Percentiles rank a stretch among this genome's conserved stretches.
Conservation (phyloP, 2,329 filamentous ascomycete genomes). For the Triangularia verruculosa region DNA sequence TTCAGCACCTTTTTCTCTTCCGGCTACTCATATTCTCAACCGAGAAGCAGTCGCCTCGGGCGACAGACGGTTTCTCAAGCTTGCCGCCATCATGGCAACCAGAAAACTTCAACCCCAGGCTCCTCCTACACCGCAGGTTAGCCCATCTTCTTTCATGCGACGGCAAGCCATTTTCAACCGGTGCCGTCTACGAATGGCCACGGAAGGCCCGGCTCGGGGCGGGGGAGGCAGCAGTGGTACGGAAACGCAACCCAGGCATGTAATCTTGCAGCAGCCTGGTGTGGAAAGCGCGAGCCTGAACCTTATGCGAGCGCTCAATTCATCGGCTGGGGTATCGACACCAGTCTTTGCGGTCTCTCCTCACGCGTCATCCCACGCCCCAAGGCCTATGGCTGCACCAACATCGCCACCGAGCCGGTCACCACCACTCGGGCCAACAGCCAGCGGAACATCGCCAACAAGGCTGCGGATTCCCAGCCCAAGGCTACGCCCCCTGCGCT, state of each 20-base stretch:
- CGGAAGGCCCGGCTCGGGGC: slow-evolving; percentile 33
- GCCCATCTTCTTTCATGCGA: slow-evolving; percentile 47
- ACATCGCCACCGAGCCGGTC: background rate
- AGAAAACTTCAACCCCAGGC: slow-evolving; percentile 24
- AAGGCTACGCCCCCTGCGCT: slow-evolving; percentile 29
- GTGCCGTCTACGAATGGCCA: slow-evolving; percentile 47
- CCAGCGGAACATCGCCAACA: slow-evolving; percentile 9
- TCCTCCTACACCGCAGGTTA: slow-evolving; percentile 17
- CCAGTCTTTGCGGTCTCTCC: background rate
- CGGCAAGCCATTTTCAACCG: slow-evolving; percentile 66
- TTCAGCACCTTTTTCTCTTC: slow-evolving; percentile 65
- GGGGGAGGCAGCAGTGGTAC: slow-evolving; percentile 26
- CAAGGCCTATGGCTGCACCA: background rate
- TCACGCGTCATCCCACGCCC: background rate
- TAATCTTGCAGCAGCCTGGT: background rate
- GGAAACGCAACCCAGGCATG: background rate
- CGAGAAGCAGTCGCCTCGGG: slow-evolving; percentile 48
- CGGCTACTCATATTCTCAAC: slow-evolving; percentile 67
- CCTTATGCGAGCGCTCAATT: slow-evolving; percentile 23
- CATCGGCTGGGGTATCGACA: background rate
- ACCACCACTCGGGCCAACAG: slow-evolving; percentile 9
- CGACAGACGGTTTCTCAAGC: slow-evolving; percentile 48
- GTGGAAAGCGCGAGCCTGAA: slow-evolving; percentile 25
- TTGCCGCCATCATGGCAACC: slow-evolving; percentile 42
- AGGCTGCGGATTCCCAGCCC: slow-evolving; percentile 24